A percentile compares a stretch with the other conserved stretches of the same genome.
Evolutionary conservation across 768 basidiomycete genomes (phyloP).

Genomic region (Auricularia sp.): DNA sequence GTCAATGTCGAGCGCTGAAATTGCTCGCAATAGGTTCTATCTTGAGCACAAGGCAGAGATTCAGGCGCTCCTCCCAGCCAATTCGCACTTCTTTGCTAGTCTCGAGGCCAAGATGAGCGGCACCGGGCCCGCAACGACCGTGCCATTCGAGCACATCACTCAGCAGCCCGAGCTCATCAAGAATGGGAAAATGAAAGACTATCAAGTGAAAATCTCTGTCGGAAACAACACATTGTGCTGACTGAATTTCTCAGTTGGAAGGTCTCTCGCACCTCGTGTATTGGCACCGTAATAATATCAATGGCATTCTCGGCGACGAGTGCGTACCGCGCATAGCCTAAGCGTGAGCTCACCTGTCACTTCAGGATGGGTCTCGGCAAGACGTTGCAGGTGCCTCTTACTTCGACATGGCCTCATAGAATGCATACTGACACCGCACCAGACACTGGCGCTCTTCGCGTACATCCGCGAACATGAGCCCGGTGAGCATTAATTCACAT

Average conservation of each 20-base stretch:
- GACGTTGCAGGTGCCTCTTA: constrained; percentile 40
- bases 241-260: constrained; percentile 28
- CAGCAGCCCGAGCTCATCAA: constrained; percentile 41
- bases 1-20: constrained; percentile 16
- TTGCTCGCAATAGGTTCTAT: constrained; percentile 37
- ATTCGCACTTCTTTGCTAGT: constrained; percentile 27
- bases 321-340: constrained; percentile 18
- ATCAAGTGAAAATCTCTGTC: constrained; percentile 30
- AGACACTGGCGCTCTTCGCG: constrained; percentile 57
- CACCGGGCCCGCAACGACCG: neutral
- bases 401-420: neutral
- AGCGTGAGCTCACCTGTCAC: neutral
- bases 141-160: constrained; percentile 15
- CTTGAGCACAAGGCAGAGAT: constrained; percentile 34
- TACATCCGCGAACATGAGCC: constrained; percentile 47
- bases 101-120: constrained; percentile 21
- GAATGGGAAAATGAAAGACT: constrained; percentile 58
- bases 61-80: constrained; percentile 34
- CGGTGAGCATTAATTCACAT: constrained; percentile 19
- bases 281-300: constrained; percentile 65
- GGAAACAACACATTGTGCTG: neutral
- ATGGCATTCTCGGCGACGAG: constrained; percentile 65
- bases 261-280: constrained; percentile 56
- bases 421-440: neutral
- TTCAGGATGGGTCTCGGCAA: constrained; percentile 55